Evolutionary conservation across 345 rosid species (phyloP), one percentile per base, ranked within the genome.

Genomic region (Eucalyptus microcorys): DNA sequence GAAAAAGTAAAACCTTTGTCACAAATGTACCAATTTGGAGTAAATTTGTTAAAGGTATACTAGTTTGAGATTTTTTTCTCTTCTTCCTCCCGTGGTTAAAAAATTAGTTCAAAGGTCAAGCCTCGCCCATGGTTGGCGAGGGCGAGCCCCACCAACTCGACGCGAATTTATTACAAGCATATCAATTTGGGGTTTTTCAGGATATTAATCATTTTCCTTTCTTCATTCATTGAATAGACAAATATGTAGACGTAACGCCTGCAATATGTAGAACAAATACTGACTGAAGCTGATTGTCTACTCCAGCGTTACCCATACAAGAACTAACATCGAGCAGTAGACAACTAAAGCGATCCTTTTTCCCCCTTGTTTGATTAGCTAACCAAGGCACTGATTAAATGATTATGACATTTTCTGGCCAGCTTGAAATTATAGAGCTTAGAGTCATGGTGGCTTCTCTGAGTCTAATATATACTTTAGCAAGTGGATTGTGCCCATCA

Each of bases 11-110:
- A n/a, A n/a, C n/a, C n/a, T 49, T 49, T 15, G 1, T 49, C 3
- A 49, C 2, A 49, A 0, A 0, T 15, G 5, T 49, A 15, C 1
- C 1, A 17, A 2, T 49, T 49, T 49, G 1, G 1, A 37, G 40
- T 37, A 37, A 37, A 37, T 37, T 37, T 37, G 40, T 37, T 4
- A 37, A 37, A 37, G 40, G 4, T 37, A 15, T 49, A 15, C 1
- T 0, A 7, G 3, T 49, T 49, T 49, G 1, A 0, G 52, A 15
- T 49, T 49, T 49, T 49, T 49, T n/a, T n/a, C n/a, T n/a, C n/a
- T n/a, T n/a, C n/a, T n/a, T n/a, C n/a, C n/a, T n/a, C n/a, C n/a
- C 0, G 19, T 49, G 1, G 3, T 49, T 7, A 49, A 49, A 15
- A 49, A 2, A 49, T 49, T 49, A 49, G 7, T 49, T 49, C 16